A percentile compares a stretch with the other conserved stretches of the same genome.
phyloP scores from a whole-genome alignment of 176 grass and related monocot genomes.

The Bolboschoenus planiculmis region DNA sequence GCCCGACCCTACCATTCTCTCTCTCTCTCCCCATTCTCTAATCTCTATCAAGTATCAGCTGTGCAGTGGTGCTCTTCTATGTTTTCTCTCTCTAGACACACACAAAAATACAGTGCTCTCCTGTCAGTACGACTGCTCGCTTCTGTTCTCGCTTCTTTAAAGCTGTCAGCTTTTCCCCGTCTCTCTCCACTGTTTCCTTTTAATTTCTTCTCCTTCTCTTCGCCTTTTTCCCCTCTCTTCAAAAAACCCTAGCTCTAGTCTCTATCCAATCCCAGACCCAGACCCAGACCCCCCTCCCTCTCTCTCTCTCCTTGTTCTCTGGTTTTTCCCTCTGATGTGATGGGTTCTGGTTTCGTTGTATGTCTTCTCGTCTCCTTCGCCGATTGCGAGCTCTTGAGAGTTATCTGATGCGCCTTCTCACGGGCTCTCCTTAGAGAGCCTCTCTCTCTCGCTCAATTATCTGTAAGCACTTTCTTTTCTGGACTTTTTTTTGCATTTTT shows the following conservation, averaged over 20 bases:
- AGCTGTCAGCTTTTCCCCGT: conserved; percentile 57
- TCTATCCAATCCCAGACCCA: background rate
- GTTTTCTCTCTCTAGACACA: conserved; percentile 9
- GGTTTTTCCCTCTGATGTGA: conserved; percentile 33
- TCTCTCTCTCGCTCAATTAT: background rate
- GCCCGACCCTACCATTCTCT: conserved; percentile 1
- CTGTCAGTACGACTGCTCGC: conserved; percentile 29
- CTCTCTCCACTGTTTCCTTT: background rate
- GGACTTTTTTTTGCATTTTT: background rate
- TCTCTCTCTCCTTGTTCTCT: background rate
- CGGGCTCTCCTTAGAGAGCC: conserved; percentile 38
- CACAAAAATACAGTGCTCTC: conserved; percentile 11
- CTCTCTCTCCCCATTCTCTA: background rate
- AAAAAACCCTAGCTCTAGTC: conserved; percentile 28
- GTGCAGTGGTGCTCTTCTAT: conserved; percentile 14
- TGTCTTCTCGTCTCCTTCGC: background rate
- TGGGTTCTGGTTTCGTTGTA: conserved; percentile 23
- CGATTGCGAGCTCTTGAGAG: background rate
- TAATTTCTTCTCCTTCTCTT: conserved; percentile 21
- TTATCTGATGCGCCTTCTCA: conserved; percentile 14
- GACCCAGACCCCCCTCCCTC: background rate
- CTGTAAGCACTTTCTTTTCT: background rate
- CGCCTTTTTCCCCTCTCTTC: background rate
- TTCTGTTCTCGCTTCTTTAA: conserved; percentile 57
- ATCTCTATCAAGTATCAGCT: background rate